Evolutionary conservation across 805 yeast species (phyloP), one percentile per base, ranked within the genome.

Genomic region (Yamadazyma akitaensis): DNA sequence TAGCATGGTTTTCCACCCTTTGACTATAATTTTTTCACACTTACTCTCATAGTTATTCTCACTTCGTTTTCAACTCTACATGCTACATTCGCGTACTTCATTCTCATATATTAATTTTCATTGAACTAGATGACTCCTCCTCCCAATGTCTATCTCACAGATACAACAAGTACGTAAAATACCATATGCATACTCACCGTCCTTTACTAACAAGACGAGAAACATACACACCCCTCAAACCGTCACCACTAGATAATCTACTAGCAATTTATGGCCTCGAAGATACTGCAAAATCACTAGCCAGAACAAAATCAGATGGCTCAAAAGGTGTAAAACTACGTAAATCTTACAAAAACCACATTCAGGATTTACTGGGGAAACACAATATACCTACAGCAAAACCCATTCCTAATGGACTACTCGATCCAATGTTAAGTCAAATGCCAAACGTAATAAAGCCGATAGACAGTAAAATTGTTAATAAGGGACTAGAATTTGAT

Each of bases 281-380:
- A 34, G 76, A 75, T 1, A 68, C 91, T 12, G 87, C 96, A 0
- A 73, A 79, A 45, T 83, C 96, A 3, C 84, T 94, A 37, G 96
- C 97, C 1, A 77, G 99, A 59, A 77, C 84, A 10, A 90, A 88
- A 57, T 84, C 89, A 2, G 95, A 85, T 57, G 96, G 97, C 0
- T 78, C 94, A 0, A 90, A 88, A 55, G 97, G 96, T 45, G 90
- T 90, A 33, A 94, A 94, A 67, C 76, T 94, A 46, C 77, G 99
- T 57, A 94, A 94, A 66, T 89, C 97, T 0, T 94, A 94, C 68
- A 94, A 94, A 64, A 90, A 91, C 53, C 98, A 92, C 62, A 85
- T 94, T 12, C 74, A 78, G 33, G 97, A 91, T 55, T 70, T 94
- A 25, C 87, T 96, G 0, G 97, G 91, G 2, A 84, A 83, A 59